Percentiles rank a stretch among this genome's conserved stretches.
These are phyloP conservation scores for Entomortierella beljakovae DNA, from an alignment of 192 early-diverging fungal species.

Conservation along the genomic window DNA sequence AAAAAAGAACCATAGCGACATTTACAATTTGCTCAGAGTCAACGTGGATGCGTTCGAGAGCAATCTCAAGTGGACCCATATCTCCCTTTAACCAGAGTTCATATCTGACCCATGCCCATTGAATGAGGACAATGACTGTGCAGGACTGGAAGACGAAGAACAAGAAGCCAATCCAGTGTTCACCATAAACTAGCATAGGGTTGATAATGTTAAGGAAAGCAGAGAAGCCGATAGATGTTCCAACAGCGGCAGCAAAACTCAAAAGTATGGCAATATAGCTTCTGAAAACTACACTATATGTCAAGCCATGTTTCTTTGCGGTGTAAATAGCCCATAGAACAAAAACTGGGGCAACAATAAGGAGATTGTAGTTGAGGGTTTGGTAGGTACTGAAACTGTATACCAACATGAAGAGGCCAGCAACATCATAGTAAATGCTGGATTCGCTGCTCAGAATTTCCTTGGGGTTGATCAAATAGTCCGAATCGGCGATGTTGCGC, in stretches of 20 bases:
- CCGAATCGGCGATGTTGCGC: slow-evolving; percentile 63
- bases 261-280: slow-evolving; percentile 30
- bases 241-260: slow-evolving; percentile 31
- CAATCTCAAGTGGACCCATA: slow-evolving; percentile 27
- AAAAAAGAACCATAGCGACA: slow-evolving; percentile 56
- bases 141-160: slow-evolving; percentile 43
- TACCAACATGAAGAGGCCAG: slow-evolving; percentile 57
- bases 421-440: slow-evolving; percentile 62
- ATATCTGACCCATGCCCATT: slow-evolving; percentile 37
- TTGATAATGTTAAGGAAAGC: slow-evolving; percentile 44
- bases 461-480: slow-evolving; percentile 36
- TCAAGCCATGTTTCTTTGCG: slow-evolving; percentile 19
- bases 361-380: slow-evolving; percentile 50
- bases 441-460: slow-evolving; percentile 39
- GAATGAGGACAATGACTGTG: slow-evolving; percentile 34
- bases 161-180: slow-evolving; percentile 40
- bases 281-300: slow-evolving; percentile 6
- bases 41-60: slow-evolving; percentile 40
- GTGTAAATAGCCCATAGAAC: slow-evolving; percentile 28
- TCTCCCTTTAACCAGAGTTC: slow-evolving; percentile 41
- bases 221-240: slow-evolving; percentile 34
- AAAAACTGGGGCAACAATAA: slow-evolving; percentile 40
- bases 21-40: slow-evolving; percentile 47
- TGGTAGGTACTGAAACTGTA: slow-evolving; percentile 50
- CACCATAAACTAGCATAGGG: slow-evolving; percentile 54